Evolutionary conservation across 495 filamentous ascomycete species (phyloP).

Genomic region (Aspergillus panamensis): DNA sequence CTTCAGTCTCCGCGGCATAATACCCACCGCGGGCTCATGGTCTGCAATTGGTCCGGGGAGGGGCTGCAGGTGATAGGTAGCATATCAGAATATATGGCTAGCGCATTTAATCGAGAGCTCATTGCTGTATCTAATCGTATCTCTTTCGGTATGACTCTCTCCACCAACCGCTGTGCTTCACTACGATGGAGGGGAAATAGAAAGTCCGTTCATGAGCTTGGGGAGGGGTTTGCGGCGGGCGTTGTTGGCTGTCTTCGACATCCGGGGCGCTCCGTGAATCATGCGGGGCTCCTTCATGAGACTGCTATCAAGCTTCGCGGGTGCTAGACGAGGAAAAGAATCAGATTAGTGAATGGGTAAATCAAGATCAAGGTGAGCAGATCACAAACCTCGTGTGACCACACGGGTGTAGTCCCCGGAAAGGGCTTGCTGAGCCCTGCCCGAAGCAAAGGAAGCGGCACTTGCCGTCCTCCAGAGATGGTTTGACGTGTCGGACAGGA

Average conservation of each 20-base stretch:
- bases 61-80: constrained; percentile 3
- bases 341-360: constrained; percentile 16
- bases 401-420: constrained; percentile 62
- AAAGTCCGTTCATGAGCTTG: constrained; percentile 58
- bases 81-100: constrained; percentile 16
- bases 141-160: constrained; percentile 14
- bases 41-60: constrained; percentile 10
- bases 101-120: constrained; percentile 1
- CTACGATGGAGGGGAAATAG: constrained; percentile 42
- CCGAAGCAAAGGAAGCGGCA: constrained; percentile 65
- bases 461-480: constrained; percentile 91
- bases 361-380: constrained; percentile 6
- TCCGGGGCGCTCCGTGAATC: constrained; percentile 68
- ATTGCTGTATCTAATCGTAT: constrained; percentile 13
- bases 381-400: constrained; percentile 53
- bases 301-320: constrained; percentile 76
- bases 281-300: constrained; percentile 86
- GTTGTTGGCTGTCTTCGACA: constrained; percentile 55
- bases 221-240: constrained; percentile 71
- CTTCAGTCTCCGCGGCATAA: background rate
- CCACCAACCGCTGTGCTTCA: constrained; percentile 19
- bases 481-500: constrained; percentile 80
- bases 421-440: constrained; percentile 52
- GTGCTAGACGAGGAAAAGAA: constrained; percentile 47
- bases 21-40: constrained; percentile 6